Evolutionary conservation across 2,329 filamentous ascomycete genomes (phyloP).

Genomic region (Fusarium anthophilum): DNA sequence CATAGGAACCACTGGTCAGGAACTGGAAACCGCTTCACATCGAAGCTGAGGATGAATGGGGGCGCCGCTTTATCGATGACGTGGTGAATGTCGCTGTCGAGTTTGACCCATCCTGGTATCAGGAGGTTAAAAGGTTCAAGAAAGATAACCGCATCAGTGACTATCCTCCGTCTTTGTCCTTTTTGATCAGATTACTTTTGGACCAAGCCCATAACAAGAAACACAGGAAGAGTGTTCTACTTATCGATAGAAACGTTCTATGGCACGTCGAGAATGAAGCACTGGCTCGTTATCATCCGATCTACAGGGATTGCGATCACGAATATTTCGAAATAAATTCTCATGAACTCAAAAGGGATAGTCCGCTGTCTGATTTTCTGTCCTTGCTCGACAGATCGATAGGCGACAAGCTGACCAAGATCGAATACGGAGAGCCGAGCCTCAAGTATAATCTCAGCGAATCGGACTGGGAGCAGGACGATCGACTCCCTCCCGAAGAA

Average conservation of each 20-base stretch:
- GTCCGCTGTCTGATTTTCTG: background rate
- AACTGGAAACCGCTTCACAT: background rate
- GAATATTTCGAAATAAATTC: background rate
- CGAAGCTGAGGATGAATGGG: background rate
- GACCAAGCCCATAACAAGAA: background rate
- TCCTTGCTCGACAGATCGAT: background rate
- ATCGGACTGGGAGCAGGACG: background rate
- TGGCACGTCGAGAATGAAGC: rapidly evolving
- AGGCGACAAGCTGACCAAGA: background rate
- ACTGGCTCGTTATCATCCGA: background rate
- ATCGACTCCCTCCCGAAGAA: background rate
- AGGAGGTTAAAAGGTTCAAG: rapidly evolving
- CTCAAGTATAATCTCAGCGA: background rate
- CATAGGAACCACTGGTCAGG: background rate
- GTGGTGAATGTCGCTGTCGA: background rate
- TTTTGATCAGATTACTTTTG: background rate
- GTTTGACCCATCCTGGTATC: background rate
- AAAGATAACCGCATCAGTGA: background rate
- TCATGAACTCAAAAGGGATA: rapidly evolving
- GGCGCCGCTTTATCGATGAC: background rate
- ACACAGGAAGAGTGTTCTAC: rapidly evolving
- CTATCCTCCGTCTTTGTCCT: background rate
- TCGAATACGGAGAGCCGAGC: background rate
- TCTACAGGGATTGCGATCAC: background rate
- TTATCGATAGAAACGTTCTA: background rate